Percentiles rank a stretch among this genome's conserved stretches.
phyloP scores from a whole-genome alignment of 164 flowering plant genomes.

The Saururus chinensis region DNA sequence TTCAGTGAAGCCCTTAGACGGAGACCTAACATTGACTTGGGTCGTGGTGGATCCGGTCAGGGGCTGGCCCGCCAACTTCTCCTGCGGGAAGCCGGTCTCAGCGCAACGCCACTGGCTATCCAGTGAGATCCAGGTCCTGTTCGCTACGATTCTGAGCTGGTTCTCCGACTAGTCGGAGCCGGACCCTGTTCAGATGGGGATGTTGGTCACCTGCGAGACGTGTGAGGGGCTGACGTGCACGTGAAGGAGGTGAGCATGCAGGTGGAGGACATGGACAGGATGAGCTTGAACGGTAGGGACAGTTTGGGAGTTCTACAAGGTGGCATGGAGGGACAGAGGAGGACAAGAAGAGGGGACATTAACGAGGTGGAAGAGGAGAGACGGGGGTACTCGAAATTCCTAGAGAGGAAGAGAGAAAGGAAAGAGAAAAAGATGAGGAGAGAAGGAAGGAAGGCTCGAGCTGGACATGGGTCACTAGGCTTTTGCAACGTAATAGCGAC shows the following conservation, averaged over 20 bases:
- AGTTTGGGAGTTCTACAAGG: constrained; percentile 36
- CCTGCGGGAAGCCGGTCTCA: constrained; percentile 42
- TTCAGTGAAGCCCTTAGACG: constrained; percentile 14
- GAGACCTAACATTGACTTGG: constrained; percentile 36
- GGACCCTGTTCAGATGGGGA: constrained; percentile 23
- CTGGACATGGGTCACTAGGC: constrained; percentile 23
- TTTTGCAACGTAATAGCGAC: constrained; percentile 17
- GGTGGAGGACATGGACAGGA: constrained; percentile 70
- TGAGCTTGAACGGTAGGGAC: constrained; percentile 36
- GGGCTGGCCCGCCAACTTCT: constrained; percentile 40
- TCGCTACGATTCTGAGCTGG: constrained; percentile 24
- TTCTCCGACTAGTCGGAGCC: constrained; percentile 13
- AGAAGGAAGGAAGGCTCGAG: constrained; percentile 25
- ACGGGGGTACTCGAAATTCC: constrained; percentile 20
- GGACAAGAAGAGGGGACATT: constrained; percentile 7
- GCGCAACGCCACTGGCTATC: constrained; percentile 56
- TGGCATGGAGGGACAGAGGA: constrained; percentile 16
- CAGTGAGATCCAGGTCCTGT: constrained; percentile 38
- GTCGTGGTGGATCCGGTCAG: constrained; percentile 23
- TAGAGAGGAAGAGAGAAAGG: constrained; percentile 25
- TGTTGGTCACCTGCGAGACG: constrained; percentile 34
- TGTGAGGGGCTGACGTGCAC: constrained; percentile 31
- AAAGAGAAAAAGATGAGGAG: constrained; percentile 19
- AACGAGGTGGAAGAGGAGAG: constrained; percentile 18
- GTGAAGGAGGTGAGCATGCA: constrained; percentile 60